phyloP scores from a whole-genome alignment of 2,329 filamentous ascomycete species.

The Aureobasidium pullulans region DNA sequence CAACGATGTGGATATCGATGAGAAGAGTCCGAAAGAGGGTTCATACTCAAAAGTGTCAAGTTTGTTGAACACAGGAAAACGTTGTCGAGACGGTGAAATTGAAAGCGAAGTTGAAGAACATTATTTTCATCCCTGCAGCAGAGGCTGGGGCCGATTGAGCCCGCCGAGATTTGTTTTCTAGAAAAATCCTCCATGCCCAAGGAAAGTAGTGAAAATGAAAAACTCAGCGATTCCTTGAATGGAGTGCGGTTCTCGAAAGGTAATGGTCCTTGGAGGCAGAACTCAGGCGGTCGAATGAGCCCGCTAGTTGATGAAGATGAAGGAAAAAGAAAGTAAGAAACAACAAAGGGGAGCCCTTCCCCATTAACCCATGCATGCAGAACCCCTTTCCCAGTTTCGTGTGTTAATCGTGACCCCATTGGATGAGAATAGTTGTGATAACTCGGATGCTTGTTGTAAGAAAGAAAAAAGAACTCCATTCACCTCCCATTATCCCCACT shows the following conservation, averaged over 20 bases:
- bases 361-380: not conserved
- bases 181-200: not conserved
- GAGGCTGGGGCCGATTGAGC: not conserved
- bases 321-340: not conserved
- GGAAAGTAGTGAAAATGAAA: not conserved
- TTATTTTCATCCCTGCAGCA: not conserved
- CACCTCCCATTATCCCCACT: not conserved
- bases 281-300: not conserved
- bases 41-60: too few relatives aligned
- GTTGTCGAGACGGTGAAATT: not conserved
- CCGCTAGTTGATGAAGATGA: not conserved
- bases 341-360: not conserved
- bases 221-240: not conserved
- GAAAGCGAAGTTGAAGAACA: not conserved
- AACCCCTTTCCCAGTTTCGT: not conserved
- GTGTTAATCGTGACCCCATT: constrained; percentile 4
- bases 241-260: too few relatives aligned
- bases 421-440: not conserved
- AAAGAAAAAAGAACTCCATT: not conserved
- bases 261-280: too few relatives aligned
- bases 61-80: too few relatives aligned
- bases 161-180: not conserved
- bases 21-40: too few relatives aligned
- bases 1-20: too few relatives aligned
- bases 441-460: not conserved